Evolutionary conservation across 2,329 filamentous ascomycete genomes (phyloP), one percentile per base, ranked within the genome.

Genomic region (Nigrospora osmanthi): DNA sequence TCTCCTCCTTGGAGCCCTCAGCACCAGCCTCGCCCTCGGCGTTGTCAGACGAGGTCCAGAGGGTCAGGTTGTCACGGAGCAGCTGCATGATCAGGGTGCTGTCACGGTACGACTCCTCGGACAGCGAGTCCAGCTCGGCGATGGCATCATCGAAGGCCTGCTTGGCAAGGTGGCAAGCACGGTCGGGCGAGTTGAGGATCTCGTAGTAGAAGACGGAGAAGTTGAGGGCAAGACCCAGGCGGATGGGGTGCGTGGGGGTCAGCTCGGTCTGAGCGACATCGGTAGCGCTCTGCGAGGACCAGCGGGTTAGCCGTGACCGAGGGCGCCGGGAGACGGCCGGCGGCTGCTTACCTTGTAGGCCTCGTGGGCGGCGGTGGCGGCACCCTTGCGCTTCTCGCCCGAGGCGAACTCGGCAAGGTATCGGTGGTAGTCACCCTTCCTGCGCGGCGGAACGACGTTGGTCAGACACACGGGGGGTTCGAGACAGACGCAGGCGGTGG

Each of bases 161-260:
- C 82, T 95, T 95, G 71, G 89, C 91, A 58, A 96, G 83, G 71
- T 95, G 90, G 84, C 91, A 96, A 66, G 90, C 91, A 76, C 94
- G 91, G 70, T 97, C 93, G 54, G 91, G 91, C 37, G 91, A 89
- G 80, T 97, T 98, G 63, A 97, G 80, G 68, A 97, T 98, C 83
- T 98, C 88, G 71, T 98, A 98, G 85, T 97, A 97, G 81, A 96
- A 97, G 64, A 96, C 90, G 55, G 90, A 95, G 80, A 94, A 94
- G 84, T 95, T 95, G 57, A 95, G 80, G 60, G 89, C 89, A 55
- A 95, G 82, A 67, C 89, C 89, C 54, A 95, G 85, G 63, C 89
- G 88, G 72, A 94, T 95, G 64, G 89, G 89, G 78, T 95, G 89
- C 47, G 89, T 95, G 52, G 89, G 89, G 52, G 89, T 85, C 58